Conservation (phyloP, 1,139 yeast genomes). For the Pichia norvegensis region DNA sequence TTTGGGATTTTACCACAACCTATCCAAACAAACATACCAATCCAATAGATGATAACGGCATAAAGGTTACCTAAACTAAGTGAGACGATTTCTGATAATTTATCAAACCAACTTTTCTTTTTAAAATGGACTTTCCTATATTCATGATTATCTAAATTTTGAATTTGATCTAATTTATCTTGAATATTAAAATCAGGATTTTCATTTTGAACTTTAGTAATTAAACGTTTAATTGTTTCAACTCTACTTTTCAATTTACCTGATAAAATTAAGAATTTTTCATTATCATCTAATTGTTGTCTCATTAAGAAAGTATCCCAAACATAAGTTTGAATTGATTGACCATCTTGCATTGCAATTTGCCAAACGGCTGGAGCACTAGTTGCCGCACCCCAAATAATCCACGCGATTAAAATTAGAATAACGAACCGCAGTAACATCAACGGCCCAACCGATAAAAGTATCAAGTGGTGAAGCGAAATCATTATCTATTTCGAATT, state of each 20-base stretch:
- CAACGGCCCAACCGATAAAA: conserved; percentile 13
- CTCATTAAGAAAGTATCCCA: conserved; percentile 36
- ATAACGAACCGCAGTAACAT: conserved; percentile 28
- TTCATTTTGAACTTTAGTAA: conserved; percentile 4
- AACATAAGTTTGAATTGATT: conserved; percentile 33
- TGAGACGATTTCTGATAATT: conserved; percentile 22
- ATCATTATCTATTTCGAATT: conserved; percentile 8
- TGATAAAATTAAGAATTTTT: conserved; percentile 17
- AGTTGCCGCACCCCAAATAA: conserved; percentile 26
- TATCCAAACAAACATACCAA: conserved; percentile 32
- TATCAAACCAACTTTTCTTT: conserved; percentile 26
- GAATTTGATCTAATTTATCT: not conserved
- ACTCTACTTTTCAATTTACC: conserved; percentile 30
- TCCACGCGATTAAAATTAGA: conserved; percentile 29
- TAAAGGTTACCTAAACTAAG: conserved; percentile 27
- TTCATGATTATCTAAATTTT: not conserved
- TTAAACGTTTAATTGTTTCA: conserved; percentile 21
- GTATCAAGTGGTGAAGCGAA: conserved; percentile 14
- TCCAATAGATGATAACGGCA: conserved; percentile 30
- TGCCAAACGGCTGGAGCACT: conserved; percentile 32
- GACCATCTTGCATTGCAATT: conserved; percentile 36
- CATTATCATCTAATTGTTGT: conserved; percentile 30
- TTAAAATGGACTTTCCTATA: conserved; percentile 1
- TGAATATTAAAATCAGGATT: not conserved
- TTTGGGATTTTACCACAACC: conserved; percentile 29